Evolutionary conservation across 1,139 yeast species (phyloP), one percentile per base, ranked within the genome.

Genomic region (Yamadazyma aaseri): DNA sequence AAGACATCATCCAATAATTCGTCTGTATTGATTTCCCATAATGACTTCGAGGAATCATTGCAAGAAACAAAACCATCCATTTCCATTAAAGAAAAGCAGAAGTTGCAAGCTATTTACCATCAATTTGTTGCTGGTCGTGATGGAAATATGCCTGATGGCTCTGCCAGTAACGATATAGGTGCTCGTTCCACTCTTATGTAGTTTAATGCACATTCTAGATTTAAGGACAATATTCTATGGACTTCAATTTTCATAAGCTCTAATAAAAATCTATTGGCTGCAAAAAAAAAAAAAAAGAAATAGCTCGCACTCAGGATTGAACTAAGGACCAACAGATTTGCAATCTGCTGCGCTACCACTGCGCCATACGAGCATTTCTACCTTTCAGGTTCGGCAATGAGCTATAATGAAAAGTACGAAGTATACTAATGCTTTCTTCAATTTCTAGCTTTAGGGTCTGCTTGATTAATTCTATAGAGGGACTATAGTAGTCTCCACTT

Each of bases 131-230:
- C 81, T 20, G 92, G 80, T 20, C 64, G 97, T 30, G 90, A 85
- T 41, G 97, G 96, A 0, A 82, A 84, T 39, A 80, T 90, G 89
- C 96, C 95, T 1, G 81, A 80, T 46, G 97, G 97, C 0, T 73
- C 80, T 22, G 80, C 92, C 3, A 81, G 95, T 46, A 81, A 71
- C 31, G 94, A 86, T 36, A 75, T 89, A 18, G 97, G 97, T 2
- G 96, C 90, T 2, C 66, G 97, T 38, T 76, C 86, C 3, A 82
- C 90, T 0, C 60, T 85, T 34, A 80, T 80, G 82, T 84, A 53
- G 57, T 4, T 9, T 12, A 26, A 33, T 18, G 14, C n/a, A 31
- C 12, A 22, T 22, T 22, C 8, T 11, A 8, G 12, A n/a, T n/a
- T n/a, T n/a, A n/a, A n/a, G n/a, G n/a, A n/a, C n/a, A n/a, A n/a